phyloP scores from a whole-genome alignment of 139 green algal species.

The Micromonas pusilla region DNA sequence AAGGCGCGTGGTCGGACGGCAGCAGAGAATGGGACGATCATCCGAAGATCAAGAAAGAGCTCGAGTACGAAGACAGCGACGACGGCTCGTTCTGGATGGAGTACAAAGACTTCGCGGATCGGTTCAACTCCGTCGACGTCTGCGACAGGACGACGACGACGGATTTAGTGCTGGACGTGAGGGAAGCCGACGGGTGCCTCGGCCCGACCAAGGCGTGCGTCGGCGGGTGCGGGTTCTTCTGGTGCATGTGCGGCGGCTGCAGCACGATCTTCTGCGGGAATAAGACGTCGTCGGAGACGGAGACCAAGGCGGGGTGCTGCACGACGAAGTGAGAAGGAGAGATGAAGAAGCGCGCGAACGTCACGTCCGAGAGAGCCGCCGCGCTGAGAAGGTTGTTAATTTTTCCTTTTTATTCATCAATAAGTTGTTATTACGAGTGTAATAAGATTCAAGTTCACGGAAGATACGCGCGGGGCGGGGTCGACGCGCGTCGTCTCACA shows the following conservation, averaged over 20 bases:
- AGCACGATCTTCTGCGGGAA: slow-evolving; percentile 17
- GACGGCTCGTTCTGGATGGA: slow-evolving; percentile 52
- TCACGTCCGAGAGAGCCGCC: not conserved
- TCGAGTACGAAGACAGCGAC: slow-evolving; percentile 25
- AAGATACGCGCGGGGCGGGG: no score
- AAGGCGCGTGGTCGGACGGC: slow-evolving; percentile 44
- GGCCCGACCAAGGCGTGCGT: slow-evolving; percentile 16
- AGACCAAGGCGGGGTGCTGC: not conserved
- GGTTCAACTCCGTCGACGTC: slow-evolving; percentile 5
- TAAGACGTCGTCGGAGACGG: not conserved
- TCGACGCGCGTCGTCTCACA: no score
- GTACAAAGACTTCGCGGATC: slow-evolving; percentile 38
- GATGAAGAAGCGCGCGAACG: not conserved
- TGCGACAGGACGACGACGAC: slow-evolving; percentile 1
- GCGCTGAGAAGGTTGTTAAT: not conserved
- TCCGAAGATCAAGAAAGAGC: not conserved
- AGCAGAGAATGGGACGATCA: slow-evolving; percentile 21
- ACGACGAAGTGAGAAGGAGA: not conserved
- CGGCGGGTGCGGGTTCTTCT: slow-evolving; percentile 9
- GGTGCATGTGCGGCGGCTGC: not conserved
- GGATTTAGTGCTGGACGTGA: slow-evolving; percentile 11
- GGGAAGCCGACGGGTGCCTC: not conserved
- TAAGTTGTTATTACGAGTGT: no score
- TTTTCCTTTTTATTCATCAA: no score
- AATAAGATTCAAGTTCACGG: no score